phyloP scores from a whole-genome alignment of 192 early-diverging fungal genomes.

The Entomortierella lignicola region DNA sequence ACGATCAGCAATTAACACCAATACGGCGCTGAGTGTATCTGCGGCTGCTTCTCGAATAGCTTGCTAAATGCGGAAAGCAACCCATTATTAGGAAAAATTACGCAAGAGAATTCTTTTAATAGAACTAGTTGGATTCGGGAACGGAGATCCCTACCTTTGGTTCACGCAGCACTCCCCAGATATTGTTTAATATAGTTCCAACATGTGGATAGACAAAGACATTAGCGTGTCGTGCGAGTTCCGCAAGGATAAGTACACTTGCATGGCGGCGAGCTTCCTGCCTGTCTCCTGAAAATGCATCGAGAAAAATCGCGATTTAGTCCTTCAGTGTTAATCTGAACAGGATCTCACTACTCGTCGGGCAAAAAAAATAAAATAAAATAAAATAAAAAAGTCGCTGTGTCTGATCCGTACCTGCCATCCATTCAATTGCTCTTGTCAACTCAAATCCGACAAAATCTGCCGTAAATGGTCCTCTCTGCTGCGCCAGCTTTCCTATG shows the following conservation, averaged over 20 bases:
- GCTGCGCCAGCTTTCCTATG: slow-evolving; percentile 71
- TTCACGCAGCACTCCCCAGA: slow-evolving; percentile 88
- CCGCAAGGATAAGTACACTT: slow-evolving; percentile 79
- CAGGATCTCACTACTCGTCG: no score
- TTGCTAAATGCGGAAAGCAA: slow-evolving; percentile 24
- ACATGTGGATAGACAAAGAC: slow-evolving; percentile 87
- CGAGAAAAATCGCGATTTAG: no score
- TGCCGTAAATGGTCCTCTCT: slow-evolving; percentile 73
- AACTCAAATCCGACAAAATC: slow-evolving; percentile 88
- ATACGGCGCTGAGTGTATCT: slow-evolving; percentile 81
- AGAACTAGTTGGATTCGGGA: no score
- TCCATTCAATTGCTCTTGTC: slow-evolving; percentile 85
- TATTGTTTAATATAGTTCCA: slow-evolving; percentile 80
- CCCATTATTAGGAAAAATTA: background rate
- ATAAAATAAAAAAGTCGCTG: background rate
- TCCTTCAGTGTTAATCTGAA: no score
- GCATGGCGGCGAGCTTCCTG: slow-evolving; percentile 82
- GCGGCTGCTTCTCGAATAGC: slow-evolving; percentile 84
- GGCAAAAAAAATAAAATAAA: background rate
- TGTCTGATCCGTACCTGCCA: slow-evolving; percentile 35
- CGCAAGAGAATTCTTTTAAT: background rate
- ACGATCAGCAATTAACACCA: slow-evolving; percentile 82
- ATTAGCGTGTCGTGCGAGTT: slow-evolving; percentile 80
- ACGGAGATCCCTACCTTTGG: slow-evolving; percentile 56
- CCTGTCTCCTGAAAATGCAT: slow-evolving; percentile 65